Percentiles rank a stretch among this genome's conserved stretches.
phyloP scores from a whole-genome alignment of 2,329 filamentous ascomycete species.

The Pseudomassariella vexata region DNA sequence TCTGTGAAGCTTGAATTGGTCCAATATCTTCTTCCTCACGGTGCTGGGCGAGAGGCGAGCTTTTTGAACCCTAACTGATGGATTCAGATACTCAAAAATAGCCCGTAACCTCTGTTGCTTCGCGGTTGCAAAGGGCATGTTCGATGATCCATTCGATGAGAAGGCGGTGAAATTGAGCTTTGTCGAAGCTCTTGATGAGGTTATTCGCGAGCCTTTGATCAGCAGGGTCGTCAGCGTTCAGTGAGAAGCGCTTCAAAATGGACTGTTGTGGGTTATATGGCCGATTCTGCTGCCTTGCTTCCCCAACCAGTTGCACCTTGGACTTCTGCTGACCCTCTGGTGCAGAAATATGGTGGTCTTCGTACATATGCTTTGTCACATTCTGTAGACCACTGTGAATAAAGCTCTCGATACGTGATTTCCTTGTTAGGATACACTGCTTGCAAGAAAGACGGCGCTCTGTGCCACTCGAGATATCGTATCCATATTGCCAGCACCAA shows the following conservation, averaged over 20 bases:
- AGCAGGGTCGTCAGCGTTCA: not conserved
- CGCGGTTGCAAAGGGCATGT: not conserved
- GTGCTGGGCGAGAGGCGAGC: not conserved
- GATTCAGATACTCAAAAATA: slow-evolving; percentile 2
- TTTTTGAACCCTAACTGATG: not conserved
- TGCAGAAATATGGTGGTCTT: not conserved
- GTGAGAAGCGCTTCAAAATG: not conserved
- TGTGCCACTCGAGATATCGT: not conserved
- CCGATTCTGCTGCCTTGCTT: too few relatives aligned
- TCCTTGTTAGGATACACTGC: not conserved
- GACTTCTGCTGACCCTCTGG: not conserved
- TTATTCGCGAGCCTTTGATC: too few relatives aligned
- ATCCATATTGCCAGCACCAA: not conserved
- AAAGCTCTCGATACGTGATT: not conserved
- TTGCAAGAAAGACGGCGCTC: not conserved
- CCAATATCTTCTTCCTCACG: not conserved
- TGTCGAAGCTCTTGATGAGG: too few relatives aligned
- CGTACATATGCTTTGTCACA: not conserved
- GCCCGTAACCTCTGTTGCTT: not conserved
- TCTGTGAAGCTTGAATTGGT: not conserved
- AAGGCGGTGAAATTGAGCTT: too few relatives aligned
- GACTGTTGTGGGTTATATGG: not conserved
- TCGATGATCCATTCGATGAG: not conserved
- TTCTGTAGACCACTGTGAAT: not conserved
- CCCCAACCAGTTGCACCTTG: not conserved